These are phyloP conservation scores for Casuarina cunninghamiana DNA, from an alignment of 306 rosid species.

Conservation along the genomic window DNA sequence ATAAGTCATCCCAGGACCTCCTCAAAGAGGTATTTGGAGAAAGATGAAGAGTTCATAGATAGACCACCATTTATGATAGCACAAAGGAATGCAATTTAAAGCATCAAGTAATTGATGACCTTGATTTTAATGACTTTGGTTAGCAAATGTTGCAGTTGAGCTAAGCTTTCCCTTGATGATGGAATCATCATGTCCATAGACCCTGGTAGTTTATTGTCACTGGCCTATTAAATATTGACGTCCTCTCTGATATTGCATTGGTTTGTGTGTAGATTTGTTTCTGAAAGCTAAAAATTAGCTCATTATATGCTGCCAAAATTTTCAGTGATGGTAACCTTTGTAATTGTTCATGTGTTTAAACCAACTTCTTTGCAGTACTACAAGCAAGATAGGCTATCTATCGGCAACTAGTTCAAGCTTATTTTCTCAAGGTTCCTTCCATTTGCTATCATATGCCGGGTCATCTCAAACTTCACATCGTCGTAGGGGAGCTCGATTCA, in stretches of 20 bases:
- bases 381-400: conserved; percentile 52
- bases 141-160: neutral
- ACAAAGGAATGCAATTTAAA: neutral
- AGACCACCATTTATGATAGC: neutral
- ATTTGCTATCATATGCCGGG: conserved; percentile 34
- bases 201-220: neutral
- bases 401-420: conserved; percentile 62
- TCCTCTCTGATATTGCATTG: neutral
- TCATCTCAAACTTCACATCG: conserved; percentile 54
- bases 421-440: conserved; percentile 56
- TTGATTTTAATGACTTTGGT: neutral
- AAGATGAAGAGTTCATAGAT: neutral
- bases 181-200: neutral
- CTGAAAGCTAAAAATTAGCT: neutral
- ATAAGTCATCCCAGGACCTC: neutral
- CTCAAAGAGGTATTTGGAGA: neutral
- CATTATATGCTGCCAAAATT: neutral
- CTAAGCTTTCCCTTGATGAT: neutral
- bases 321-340: neutral
- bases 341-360: conserved; percentile 14
- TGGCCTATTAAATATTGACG: neutral
- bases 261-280: neutral
- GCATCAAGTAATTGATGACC: neutral
- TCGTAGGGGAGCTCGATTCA: conserved; percentile 58
- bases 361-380: conserved; percentile 48